Evolutionary conservation across 441 rosid genomes (phyloP), one percentile per base, ranked within the genome.

Genomic region (Populus hybrid): DNA sequence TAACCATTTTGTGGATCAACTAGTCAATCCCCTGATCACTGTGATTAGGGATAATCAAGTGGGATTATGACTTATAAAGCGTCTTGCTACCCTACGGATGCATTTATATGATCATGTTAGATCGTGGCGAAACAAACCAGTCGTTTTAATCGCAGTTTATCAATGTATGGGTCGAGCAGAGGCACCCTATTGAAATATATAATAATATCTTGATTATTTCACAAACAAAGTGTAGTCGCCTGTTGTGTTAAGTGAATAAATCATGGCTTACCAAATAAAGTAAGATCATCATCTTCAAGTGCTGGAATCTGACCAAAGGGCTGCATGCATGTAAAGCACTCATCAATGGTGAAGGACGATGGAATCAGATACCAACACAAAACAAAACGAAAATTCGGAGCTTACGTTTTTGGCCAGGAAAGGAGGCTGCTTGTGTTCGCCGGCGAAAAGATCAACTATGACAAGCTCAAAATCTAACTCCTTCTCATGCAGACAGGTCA

Each of bases 221-320:
- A 46, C 57, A 12, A 3, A 1, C 16, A 4, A 14, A 46, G 57
- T 4, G 16, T 1, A 14, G 18, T 46, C 57, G 46, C 18, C 57
- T 38, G 9, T 7, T 38, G 42, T 38, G 42, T 2, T 38, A 38
- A 36, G 42, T 38, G 42, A 38, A 38, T 7, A 9, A 38, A 38
- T 38, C 18, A 7, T 65, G 63, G 74, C 84, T 59, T 80, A 93
- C 98, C 96, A 35, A 93, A 91, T 66, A 91, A 79, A 19, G 87
- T 89, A 14, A 93, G 85, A 79, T 89, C 92, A 11, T 77, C 94
- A 71, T 93, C 98, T 86, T 93, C 94, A 30, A 93, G 87, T 28
- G 82, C 92, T 30, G 98, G 96, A 74, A 93, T 79, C 76, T 79
- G 90, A 23, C 96, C 98, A 66, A 93, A 93, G 26, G 96, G 98